Evolutionary conservation across 2,329 filamentous ascomycete genomes (phyloP), one percentile per base, ranked within the genome.

Genomic region (Xylariaceae sp.): DNA sequence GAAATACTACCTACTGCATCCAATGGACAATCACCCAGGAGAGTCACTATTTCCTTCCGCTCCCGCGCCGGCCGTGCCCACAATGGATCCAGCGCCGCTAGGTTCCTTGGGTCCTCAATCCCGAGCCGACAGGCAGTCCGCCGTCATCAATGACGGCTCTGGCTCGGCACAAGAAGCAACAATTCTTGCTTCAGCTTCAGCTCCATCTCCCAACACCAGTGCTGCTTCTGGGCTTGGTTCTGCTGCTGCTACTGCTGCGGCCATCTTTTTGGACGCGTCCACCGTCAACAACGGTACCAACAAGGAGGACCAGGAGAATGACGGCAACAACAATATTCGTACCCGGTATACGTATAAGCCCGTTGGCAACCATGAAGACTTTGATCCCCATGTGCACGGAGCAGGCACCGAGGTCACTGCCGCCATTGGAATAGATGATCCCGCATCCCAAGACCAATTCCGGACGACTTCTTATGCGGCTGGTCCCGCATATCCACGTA

Each of bases 81-180:
- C 64, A 61, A 70, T 70, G 68, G 67, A 68, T 66, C 64, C 67
- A 11, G 62, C 64, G 53, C 69, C 68, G 53, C 63, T 71, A 58
- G 68, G 65, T 54, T 68, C 68, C 48, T 65, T 71, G 56, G 68
- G 71, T 56, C 68, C 68, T 56, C 68, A 69, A 55, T 68, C 71
- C 47, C 66, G 66, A 39, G 56, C 61, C 23, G 64, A 64, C 55
- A 63, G 68, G 23, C 68, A 69, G 37, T 68, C 67, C 39, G 68
- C 68, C 56, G 58, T 67, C 23, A 66, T 69, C 52, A 65, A 65
- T 37, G 59, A 61, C 51, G 48, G 61, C 34, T 53, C 53, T 30
- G 5, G 23, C 54, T 9, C 47, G 18, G 10, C 17, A 47, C 41
- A 35, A 17, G 23, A 30, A 30, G 4, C 23, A 30, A 30, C 23